Percentiles rank a stretch among this genome's conserved stretches.
Conservation (phyloP, 345 rosid species). For the Corymbia maculata region DNA sequence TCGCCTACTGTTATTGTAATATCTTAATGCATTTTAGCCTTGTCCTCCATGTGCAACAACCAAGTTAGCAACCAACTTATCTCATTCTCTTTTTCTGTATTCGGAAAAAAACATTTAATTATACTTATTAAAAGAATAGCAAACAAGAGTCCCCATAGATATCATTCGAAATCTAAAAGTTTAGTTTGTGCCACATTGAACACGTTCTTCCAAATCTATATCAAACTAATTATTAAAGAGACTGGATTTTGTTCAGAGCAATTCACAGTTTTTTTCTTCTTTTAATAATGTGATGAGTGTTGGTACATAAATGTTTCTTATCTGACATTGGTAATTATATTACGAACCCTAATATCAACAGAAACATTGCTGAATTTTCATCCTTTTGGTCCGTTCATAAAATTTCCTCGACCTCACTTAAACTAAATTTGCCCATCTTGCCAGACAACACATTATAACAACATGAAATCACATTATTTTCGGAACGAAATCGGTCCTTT, state of each 20-base stretch:
- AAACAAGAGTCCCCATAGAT: no score
- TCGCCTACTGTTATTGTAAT: not conserved
- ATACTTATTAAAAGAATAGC: no score
- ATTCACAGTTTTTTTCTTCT: not conserved
- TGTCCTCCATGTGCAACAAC: no score
- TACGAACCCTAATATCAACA: not conserved
- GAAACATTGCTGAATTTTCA: not conserved
- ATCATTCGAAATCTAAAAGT: no score
- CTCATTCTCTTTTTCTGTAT: no score
- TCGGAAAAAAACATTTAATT: no score
- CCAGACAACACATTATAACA: not conserved
- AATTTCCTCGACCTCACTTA: not conserved
- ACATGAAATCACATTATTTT: not conserved
- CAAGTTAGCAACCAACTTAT: no score
- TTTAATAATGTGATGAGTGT: no score
- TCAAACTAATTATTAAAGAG: not conserved
- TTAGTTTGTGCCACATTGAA: no score
- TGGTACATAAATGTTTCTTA: not conserved
- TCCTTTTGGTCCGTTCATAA: not conserved
- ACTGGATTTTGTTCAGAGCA: not conserved
- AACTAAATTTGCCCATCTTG: no score
- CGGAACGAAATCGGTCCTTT: not conserved
- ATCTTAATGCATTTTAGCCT: no score
- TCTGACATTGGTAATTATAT: not conserved
- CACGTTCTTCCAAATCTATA: not conserved